A percentile compares a stretch with the other conserved stretches of the same genome.
These are phyloP conservation scores for Scheffersomyces coipomensis DNA, from an alignment of 805 yeast species.

Conservation along the genomic window DNA sequence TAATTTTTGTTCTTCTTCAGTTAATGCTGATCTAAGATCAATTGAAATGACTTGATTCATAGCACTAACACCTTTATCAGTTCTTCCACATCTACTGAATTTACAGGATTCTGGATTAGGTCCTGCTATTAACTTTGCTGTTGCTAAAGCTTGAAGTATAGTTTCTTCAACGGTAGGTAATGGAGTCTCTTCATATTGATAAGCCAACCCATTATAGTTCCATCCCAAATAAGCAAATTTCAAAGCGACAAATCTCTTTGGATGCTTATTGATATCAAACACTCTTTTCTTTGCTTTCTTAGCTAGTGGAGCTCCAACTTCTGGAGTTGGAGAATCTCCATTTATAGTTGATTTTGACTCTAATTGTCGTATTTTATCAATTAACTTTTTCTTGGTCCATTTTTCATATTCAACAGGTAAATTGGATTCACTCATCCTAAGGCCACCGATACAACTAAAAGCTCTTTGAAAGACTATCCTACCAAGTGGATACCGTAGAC, in stretches of 20 bases:
- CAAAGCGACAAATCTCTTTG: conserved; percentile 71
- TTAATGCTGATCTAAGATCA: conserved; percentile 65
- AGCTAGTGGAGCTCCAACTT: background rate
- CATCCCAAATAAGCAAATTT: conserved; percentile 89
- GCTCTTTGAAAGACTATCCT: conserved; percentile 13
- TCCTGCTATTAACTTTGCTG: conserved; percentile 62
- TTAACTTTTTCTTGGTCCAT: conserved; percentile 69
- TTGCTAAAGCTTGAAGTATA: conserved; percentile 67
- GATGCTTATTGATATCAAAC: conserved; percentile 66
- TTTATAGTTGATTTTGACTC: conserved; percentile 32
- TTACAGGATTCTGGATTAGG: conserved; percentile 60
- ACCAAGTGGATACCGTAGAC: background rate
- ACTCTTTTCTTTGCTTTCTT: conserved; percentile 30
- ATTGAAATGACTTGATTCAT: conserved; percentile 91
- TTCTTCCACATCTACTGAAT: conserved; percentile 91
- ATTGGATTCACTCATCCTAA: conserved; percentile 11
- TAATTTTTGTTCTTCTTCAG: conserved; percentile 59
- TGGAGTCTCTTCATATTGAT: conserved; percentile 72
- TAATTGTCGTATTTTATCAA: conserved; percentile 53
- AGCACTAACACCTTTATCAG: conserved; percentile 97
- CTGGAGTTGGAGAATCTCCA: background rate
- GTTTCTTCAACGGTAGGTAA: conserved; percentile 85
- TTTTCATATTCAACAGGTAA: conserved; percentile 38
- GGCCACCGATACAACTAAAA: conserved; percentile 15
- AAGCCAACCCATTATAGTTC: conserved; percentile 89